Conservation (phyloP, 768 basidiomycete species). For the Lactarius akahatsu region DNA sequence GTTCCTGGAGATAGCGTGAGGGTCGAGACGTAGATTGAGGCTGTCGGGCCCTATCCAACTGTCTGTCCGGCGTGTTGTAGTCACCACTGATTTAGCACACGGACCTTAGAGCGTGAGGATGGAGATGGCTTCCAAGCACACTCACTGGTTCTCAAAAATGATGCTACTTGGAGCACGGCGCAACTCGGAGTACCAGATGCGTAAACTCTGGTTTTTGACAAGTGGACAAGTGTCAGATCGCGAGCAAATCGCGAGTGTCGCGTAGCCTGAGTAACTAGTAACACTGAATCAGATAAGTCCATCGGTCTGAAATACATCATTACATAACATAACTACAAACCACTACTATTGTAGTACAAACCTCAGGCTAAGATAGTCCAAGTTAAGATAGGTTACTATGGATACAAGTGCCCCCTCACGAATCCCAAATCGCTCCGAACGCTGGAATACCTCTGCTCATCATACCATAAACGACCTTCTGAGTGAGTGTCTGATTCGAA, state of each 20-base stretch:
- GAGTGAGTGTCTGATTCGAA: conserved; percentile 56
- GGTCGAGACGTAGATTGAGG: conserved; percentile 38
- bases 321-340: not conserved
- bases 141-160: not conserved
- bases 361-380: too few species aligned
- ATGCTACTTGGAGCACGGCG: not conserved
- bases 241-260: too few species aligned
- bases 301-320: not conserved
- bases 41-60: not conserved
- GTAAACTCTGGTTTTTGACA: not conserved
- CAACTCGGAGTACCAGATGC: not conserved
- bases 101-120: not conserved
- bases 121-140: not conserved
- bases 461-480: conserved; percentile 60
- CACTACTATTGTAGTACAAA: too few species aligned
- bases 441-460: conserved; percentile 60
- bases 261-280: too few species aligned
- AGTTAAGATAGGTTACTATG: not conserved
- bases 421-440: conserved; percentile 63
- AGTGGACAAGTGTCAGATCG: not conserved
- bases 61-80: not conserved
- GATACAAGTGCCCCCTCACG: conserved; percentile 35
- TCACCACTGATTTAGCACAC: not conserved
- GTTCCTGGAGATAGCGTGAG: conserved; percentile 50
- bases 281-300: not conserved